phyloP scores from a whole-genome alignment of 2,329 filamentous ascomycete species.

The Curvularia lunata region DNA sequence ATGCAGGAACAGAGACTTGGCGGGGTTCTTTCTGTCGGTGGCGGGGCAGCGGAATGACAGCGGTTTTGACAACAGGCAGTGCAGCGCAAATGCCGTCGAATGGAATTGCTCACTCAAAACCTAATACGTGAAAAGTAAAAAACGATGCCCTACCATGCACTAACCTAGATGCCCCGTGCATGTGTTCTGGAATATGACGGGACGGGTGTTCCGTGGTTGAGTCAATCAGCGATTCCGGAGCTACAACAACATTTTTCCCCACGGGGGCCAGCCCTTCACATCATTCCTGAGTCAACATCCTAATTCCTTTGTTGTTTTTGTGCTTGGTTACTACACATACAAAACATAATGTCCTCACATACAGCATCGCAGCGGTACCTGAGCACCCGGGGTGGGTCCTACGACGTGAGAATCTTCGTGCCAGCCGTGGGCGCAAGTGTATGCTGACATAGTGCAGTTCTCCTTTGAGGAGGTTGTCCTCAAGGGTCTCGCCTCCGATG shows the following conservation, averaged over 20 bases:
- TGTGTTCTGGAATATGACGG: slow-evolving; percentile 12
- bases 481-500: slow-evolving; percentile 85
- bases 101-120: neutral
- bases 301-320: slow-evolving; percentile 9
- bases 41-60: slow-evolving; percentile 17
- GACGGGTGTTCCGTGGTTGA: slow-evolving; percentile 19
- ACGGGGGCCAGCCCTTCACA: slow-evolving; percentile 25
- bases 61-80: slow-evolving; percentile 3
- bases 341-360: slow-evolving; percentile 51
- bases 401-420: slow-evolving; percentile 57
- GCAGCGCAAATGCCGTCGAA: neutral
- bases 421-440: slow-evolving; percentile 5
- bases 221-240: slow-evolving; percentile 39
- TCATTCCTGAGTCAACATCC: slow-evolving; percentile 7
- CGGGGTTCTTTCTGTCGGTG: slow-evolving; percentile 5
- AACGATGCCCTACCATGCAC: neutral
- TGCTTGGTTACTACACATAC: slow-evolving; percentile 12
- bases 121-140: too few species aligned
- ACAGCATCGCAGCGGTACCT: slow-evolving; percentile 66
- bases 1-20: slow-evolving; percentile 18
- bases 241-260: slow-evolving; percentile 34
- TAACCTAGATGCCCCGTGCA: slow-evolving; percentile 11
- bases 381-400: slow-evolving; percentile 67
- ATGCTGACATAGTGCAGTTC: slow-evolving; percentile 60
- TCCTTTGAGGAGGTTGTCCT: slow-evolving; percentile 91